Evolutionary conservation across 2,329 filamentous ascomycete species (phyloP), one percentile per base, ranked within the genome.

Genomic region (Aphanocladium album): DNA sequence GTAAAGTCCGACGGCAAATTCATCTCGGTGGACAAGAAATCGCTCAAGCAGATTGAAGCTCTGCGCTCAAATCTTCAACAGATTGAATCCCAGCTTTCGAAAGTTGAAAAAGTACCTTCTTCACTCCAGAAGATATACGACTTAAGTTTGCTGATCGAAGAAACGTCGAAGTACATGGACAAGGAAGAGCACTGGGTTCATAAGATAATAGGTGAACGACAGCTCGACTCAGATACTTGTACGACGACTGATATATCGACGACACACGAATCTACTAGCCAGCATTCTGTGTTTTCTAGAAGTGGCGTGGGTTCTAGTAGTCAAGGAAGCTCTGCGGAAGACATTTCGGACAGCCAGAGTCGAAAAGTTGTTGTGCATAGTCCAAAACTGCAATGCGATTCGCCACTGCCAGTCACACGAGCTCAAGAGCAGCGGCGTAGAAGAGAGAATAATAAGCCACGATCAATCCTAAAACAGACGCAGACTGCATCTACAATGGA

Each of bases 391-490:
- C 60, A 66, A 30, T 51, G 59, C 4, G 19, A 61, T n/a, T 67
- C 66, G 9, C 67, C 68, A 2, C 63, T 63, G 6, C 68, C 71
- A 6, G 70, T 67, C n/a, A 74, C 74, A 1, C 60, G 76, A 35
- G 63, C 69, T 50, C 71, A 77, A 51, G 75, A 77, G 62, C 72
- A 76, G 62, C 63, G 65, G 14, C 69, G 70, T 23, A 70, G 75
- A 30, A 68, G 75, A 37, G 71, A 69, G 53, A 65, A 66, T 3
- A 62, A 46, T 5, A 62, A 64, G 16, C 69, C 72, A 6, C 71
- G 69, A 1, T 72, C 75, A 1, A 77, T 77, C 27, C 54, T 77
- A 33, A 76, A 74, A 47, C 27, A 30, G n/a, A 35, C 30, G 60
- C n/a, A 62, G 59, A 9, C 37, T 52, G 30, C 30, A 30, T 30